Evolutionary conservation across 2,329 filamentous ascomycete genomes (phyloP), one percentile per base, ranked within the genome.

Genomic region (Tympanopsis confertula): DNA sequence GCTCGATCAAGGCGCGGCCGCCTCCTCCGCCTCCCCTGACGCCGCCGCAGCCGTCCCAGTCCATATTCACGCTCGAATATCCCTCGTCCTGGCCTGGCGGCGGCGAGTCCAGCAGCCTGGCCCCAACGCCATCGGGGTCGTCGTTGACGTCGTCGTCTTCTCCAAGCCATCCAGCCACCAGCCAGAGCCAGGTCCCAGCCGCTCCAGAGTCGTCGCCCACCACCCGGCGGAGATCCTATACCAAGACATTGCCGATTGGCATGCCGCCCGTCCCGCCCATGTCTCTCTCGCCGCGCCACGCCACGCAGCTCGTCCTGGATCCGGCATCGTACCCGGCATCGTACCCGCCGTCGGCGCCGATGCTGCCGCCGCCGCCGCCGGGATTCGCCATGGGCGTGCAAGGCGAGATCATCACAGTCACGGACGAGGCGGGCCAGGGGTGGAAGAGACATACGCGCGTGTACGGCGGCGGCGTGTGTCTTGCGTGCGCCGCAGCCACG

Each of bases 371-470:
- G 1, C 35, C 48, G 7, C 50, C 48, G 2, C 15, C 35, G 5
- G 47, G 45, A 22, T 52, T 50, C 38, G 24, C 51, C 10, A 57
- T 66, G 24, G 58, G 63, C 37, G 56, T 70, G 4, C 58, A 66
- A 35, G 69, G 67, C 19, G 68, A 74, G 47, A 66, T 69, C 39
- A 58, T 72, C 29, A 66, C 65, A 5, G 57, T 65, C 12, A 53
- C 65, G 39, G 63, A 72, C 47, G 58, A 59, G 40, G 55, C 61
- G 12, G 69, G 67, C 4, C 58, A 62, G 14, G 63, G 63, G 30
- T 77, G 71, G 72, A 68, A 62, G 46, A 63, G 70, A 26, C 72
- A 77, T 50, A 77, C 71, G 13, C 64, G 70, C 19, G 71, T 76
- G 19, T 76, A 74, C 44, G 71, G 71, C 19, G 71, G 71, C 41